phyloP scores from a whole-genome alignment of 352 stramenopile species.

The Phytophthora parvispora region DNA sequence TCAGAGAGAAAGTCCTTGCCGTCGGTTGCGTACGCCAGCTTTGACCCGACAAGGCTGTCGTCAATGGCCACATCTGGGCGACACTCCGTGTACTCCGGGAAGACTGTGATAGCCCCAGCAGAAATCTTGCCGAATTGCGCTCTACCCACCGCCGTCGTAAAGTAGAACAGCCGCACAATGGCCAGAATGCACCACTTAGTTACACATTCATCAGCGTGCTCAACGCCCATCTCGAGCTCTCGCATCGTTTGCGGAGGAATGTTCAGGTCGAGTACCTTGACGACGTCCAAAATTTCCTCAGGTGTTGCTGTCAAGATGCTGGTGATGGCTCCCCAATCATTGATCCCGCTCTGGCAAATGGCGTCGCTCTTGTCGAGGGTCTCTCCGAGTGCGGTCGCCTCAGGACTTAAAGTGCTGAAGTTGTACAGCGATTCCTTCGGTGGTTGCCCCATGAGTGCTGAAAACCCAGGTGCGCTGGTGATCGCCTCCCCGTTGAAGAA shows the following conservation, averaged over 20 bases:
- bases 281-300: slow-evolving; percentile 3
- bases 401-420: slow-evolving; percentile 11
- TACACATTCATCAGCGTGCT: slow-evolving; percentile 2
- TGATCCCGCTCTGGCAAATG: slow-evolving; percentile 23
- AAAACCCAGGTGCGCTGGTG: not conserved
- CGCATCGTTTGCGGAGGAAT: slow-evolving; percentile 18
- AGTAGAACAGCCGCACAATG: slow-evolving; percentile 14
- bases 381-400: slow-evolving; percentile 6
- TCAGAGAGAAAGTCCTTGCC: slow-evolving; percentile 17
- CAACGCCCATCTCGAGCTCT: slow-evolving; percentile 11
- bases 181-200: slow-evolving; percentile 20
- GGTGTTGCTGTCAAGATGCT: slow-evolving; percentile 1
- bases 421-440: slow-evolving; percentile 11
- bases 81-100: slow-evolving; percentile 33
- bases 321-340: slow-evolving; percentile 23
- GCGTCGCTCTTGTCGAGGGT: slow-evolving; percentile 4
- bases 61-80: slow-evolving; percentile 12
- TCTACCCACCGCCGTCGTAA: slow-evolving; percentile 6
- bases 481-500: slow-evolving; percentile 4
- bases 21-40: slow-evolving; percentile 21
- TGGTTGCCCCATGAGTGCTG: not conserved
- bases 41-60: slow-evolving; percentile 7
- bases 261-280: slow-evolving; percentile 10
- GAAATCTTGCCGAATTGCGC: slow-evolving; percentile 22
- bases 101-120: slow-evolving; percentile 22